phyloP scores from a whole-genome alignment of 805 yeast species.

The Scheffersomyces amazonensis region DNA sequence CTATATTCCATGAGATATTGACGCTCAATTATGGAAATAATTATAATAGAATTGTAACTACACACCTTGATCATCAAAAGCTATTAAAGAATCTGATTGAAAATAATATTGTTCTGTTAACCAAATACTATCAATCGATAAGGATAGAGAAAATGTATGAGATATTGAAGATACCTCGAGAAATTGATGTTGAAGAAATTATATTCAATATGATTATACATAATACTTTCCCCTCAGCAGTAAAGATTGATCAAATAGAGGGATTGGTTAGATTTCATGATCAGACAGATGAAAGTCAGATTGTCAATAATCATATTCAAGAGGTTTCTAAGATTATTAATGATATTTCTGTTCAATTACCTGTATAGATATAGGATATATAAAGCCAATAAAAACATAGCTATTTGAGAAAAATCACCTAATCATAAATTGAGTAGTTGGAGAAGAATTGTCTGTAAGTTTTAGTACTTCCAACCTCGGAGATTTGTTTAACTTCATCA shows the following conservation, averaged over 20 bases:
- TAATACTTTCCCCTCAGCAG: slow-evolving; percentile 26
- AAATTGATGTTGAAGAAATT: slow-evolving; percentile 20
- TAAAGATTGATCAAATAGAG: slow-evolving; percentile 32
- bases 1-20: slow-evolving; percentile 1
- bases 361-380: no score
- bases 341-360: slow-evolving; percentile 8
- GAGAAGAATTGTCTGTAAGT: slow-evolving; percentile 22
- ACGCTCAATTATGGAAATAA: slow-evolving; percentile 1
- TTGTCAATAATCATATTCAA: slow-evolving; percentile 22
- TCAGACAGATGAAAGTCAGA: slow-evolving; percentile 6
- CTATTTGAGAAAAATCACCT: no score
- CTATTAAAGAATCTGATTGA: slow-evolving; percentile 24
- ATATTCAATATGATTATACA: slow-evolving; percentile 32
- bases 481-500: slow-evolving; percentile 40
- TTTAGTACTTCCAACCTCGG: slow-evolving; percentile 17
- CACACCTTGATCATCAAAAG: slow-evolving; percentile 1
- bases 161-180: slow-evolving; percentile 13
- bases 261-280: slow-evolving; percentile 21
- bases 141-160: slow-evolving; percentile 14
- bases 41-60: slow-evolving; percentile 1
- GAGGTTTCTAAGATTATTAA: slow-evolving; percentile 24
- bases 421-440: slow-evolving; percentile 15
- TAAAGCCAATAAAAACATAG: no score
- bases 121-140: slow-evolving; percentile 27
- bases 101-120: slow-evolving; percentile 27